These are phyloP conservation scores for Saccharomyces pastorianus DNA, from an alignment of 1,139 yeast genomes.

Conservation along the genomic window DNA sequence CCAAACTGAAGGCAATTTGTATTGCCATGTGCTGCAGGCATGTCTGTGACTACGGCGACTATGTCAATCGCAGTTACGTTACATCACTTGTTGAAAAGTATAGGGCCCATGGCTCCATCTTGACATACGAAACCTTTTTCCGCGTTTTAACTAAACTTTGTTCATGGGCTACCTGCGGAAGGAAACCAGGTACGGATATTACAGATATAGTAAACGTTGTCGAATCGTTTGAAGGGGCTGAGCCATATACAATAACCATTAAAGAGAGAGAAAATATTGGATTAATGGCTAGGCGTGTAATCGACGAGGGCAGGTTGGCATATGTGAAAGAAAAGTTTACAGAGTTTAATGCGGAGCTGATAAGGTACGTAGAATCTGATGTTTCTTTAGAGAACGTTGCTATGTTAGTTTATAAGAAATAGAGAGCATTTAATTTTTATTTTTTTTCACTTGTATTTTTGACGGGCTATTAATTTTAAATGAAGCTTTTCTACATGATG, in stretches of 20 bases:
- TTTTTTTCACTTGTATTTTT: conserved; percentile 1
- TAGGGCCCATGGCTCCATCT: conserved; percentile 9
- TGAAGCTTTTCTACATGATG: neutral
- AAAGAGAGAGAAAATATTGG: conserved; percentile 54
- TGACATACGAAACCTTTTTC: conserved; percentile 34
- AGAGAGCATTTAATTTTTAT: neutral
- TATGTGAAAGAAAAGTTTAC: conserved; percentile 37
- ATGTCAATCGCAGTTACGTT: conserved; percentile 42
- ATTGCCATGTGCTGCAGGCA: conserved; percentile 96
- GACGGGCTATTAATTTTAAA: neutral
- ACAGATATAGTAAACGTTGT: conserved; percentile 25
- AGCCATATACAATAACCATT: conserved; percentile 37
- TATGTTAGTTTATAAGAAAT: conserved; percentile 33
- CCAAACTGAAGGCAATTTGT: conserved; percentile 45
- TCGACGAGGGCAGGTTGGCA: conserved; percentile 51
- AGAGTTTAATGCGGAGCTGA: conserved; percentile 40
- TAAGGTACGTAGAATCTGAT: conserved; percentile 49
- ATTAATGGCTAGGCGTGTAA: conserved; percentile 53
- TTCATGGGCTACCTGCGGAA: conserved; percentile 84
- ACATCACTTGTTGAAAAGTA: conserved; percentile 29
- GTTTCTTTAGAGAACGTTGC: conserved; percentile 70
- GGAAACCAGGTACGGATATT: conserved; percentile 35
- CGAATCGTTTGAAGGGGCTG: conserved; percentile 4
- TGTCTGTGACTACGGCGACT: conserved; percentile 54
- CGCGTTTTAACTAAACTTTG: conserved; percentile 52